These are phyloP conservation scores for Talaromyces sp. DNA, from an alignment of 2,329 filamentous ascomycete species.

Conservation along the genomic window DNA sequence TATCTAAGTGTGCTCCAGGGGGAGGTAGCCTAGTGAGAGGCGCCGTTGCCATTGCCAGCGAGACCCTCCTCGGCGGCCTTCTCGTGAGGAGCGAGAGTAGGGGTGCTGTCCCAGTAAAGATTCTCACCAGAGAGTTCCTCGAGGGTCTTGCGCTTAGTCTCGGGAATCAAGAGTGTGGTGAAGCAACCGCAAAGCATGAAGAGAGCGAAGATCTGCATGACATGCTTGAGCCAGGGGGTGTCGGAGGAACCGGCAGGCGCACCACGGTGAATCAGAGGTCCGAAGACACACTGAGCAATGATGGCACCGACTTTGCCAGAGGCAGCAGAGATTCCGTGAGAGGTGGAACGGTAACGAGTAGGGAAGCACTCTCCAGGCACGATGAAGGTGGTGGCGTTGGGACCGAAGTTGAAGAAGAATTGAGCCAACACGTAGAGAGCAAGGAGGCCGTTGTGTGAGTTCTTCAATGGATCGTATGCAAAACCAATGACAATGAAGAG, in stretches of 20 bases:
- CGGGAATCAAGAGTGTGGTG: constrained; percentile 69
- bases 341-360: constrained; percentile 61
- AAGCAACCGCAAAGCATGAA: constrained; percentile 75
- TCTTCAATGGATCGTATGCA: constrained; percentile 40
- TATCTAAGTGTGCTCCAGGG: neutral
- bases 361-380: constrained; percentile 64
- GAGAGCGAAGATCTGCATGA: constrained; percentile 73
- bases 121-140: constrained; percentile 68
- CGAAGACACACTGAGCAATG: constrained; percentile 63
- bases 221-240: constrained; percentile 65
- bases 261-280: constrained; percentile 60
- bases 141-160: constrained; percentile 71
- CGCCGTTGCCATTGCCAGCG: constrained; percentile 3
- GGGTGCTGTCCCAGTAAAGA: constrained; percentile 54
- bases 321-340: constrained; percentile 65
- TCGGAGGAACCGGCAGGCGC: constrained; percentile 50
- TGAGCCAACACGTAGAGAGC: constrained; percentile 63
- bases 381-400: constrained; percentile 62
- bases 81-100: constrained; percentile 21
- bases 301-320: constrained; percentile 67
- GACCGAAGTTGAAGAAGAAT: constrained; percentile 54
- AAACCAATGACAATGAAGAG: constrained; percentile 64
- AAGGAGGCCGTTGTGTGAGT: constrained; percentile 49
- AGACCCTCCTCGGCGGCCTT: constrained; percentile 16
- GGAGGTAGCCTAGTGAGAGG: constrained; percentile 2